Base-by-base conservation (phyloP, 768 basidiomycete species). In the Astraeus odoratus region DNA sequence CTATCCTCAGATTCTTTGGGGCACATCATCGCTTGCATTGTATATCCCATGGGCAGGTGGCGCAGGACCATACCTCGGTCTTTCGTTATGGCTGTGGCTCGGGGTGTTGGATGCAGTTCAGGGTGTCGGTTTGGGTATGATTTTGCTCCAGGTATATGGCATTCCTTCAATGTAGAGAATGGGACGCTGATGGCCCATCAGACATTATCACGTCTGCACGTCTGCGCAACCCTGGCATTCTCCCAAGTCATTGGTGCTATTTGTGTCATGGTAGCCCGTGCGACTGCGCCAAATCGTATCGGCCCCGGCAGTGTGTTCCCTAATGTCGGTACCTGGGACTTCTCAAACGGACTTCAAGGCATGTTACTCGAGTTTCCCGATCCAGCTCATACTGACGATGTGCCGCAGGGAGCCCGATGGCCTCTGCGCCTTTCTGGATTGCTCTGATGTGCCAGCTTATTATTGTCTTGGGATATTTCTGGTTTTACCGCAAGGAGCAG, bases 401-500 rank as follows among this genome's bases (percentile, higher is more conserved):
- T n/a, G 26, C 15, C 29, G 42, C 50, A 72, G 80, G 80, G 50
- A 90, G 88, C 55, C 88, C 88, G 18, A 81, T 91, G 78, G 86
- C 84, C 16, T 72, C 77, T 13, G 82, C 88, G 44, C 74, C 86
- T 36, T 95, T 95, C 73, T 95, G 92, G 92, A 66, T 93, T 41
- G 89, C 88, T 37, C 69, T 88, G 44, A 55, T 80, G 6, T 86
- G 80, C 60, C 88, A 91, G 60, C 58, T 95, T 43, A 64, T 92
- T 53, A 91, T 95, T 58, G 89, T 94, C 47, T 65, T 83, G 49
- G 92, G 92, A 18, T 95, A 95, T 70, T 92, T 93, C 73, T 88
- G 88, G 88, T 94, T 95, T 78, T 95, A 94, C 67, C 81, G 92
- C 64, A 92, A 90, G 69, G 92, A 95, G 67, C 92, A 95, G 63